These are phyloP conservation scores for Lachnellula suecica DNA, from an alignment of 2,329 filamentous ascomycete genomes.

Conservation along the genomic window DNA sequence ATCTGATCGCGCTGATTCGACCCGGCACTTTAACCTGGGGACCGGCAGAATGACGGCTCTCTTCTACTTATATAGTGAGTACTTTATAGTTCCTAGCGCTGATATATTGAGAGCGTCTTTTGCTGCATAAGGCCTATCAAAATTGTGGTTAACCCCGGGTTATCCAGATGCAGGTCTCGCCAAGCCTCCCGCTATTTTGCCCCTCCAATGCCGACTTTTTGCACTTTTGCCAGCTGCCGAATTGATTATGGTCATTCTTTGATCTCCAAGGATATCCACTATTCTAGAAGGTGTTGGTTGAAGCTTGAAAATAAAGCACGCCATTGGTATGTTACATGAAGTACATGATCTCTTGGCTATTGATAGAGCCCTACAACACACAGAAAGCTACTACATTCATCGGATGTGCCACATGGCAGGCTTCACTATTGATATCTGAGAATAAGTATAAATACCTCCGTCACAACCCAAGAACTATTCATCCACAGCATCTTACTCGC, in stretches of 20 bases:
- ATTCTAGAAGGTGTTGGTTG: slow-evolving; percentile 20
- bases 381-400: not conserved
- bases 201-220: too few species aligned
- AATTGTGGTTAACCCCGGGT: too few species aligned
- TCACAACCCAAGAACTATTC: not conserved
- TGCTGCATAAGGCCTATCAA: too few species aligned
- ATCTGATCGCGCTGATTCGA: slow-evolving; percentile 2
- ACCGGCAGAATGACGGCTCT: slow-evolving; percentile 4
- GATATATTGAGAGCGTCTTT: too few species aligned
- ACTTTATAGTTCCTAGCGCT: not conserved
- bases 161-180: not conserved
- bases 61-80: not conserved
- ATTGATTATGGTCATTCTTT: slow-evolving; percentile 7
- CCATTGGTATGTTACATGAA: too few species aligned
- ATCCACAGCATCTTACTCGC: not conserved
- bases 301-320: not conserved
- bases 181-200: slow-evolving; percentile 11
- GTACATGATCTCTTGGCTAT: not conserved
- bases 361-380: not conserved
- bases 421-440: too few species aligned
- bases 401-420: too few species aligned
- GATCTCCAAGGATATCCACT: slow-evolving; percentile 10
- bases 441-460: too few species aligned
- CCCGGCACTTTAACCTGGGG: slow-evolving; percentile 13
- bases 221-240: slow-evolving; percentile 13